Percentiles rank a stretch among this genome's conserved stretches.
Evolutionary conservation across 2,329 filamentous ascomycete species (phyloP).

Genomic region (Neonectria hederae): DNA sequence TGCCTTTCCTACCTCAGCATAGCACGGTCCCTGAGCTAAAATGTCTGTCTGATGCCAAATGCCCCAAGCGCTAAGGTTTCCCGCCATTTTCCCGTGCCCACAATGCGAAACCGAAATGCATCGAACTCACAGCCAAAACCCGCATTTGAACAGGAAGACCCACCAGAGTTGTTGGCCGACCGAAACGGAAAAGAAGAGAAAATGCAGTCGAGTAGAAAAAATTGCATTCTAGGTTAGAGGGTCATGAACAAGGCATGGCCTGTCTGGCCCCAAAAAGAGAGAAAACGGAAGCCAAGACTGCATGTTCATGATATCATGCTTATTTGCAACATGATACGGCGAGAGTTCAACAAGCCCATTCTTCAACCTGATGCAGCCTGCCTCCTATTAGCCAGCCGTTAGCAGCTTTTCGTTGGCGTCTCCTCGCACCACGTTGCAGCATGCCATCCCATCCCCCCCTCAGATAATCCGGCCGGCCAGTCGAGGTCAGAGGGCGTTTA

Average conservation of each 20-base stretch:
- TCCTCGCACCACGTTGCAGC: conserved; percentile 3
- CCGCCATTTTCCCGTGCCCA: conserved; percentile 2
- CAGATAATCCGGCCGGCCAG: not conserved
- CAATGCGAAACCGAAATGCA: conserved; percentile 7
- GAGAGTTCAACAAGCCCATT: not conserved
- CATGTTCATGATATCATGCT: not conserved
- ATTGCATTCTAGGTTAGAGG: too few relatives aligned
- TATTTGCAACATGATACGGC: not conserved
- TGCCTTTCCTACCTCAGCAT: conserved; percentile 17
- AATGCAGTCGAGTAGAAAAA: conserved; percentile 1
- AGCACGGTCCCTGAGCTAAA: not conserved
- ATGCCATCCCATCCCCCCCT: not conserved
- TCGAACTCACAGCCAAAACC: not conserved
- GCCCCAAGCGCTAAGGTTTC: not conserved
- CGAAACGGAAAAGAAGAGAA: conserved; percentile 12
- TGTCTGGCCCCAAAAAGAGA: conserved; percentile 11
- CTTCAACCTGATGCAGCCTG: not conserved
- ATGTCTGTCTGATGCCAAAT: not conserved
- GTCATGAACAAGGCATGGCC: conserved; percentile 19
- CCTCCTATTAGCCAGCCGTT: not conserved
- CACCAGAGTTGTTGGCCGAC: not conserved
- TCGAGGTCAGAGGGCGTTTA: not conserved
- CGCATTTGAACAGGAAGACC: not conserved
- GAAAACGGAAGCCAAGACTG: conserved; percentile 22
- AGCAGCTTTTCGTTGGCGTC: not conserved